Evolutionary conservation across 75 land plant species (phyloP).

Genomic region (Larix kaempferi): DNA sequence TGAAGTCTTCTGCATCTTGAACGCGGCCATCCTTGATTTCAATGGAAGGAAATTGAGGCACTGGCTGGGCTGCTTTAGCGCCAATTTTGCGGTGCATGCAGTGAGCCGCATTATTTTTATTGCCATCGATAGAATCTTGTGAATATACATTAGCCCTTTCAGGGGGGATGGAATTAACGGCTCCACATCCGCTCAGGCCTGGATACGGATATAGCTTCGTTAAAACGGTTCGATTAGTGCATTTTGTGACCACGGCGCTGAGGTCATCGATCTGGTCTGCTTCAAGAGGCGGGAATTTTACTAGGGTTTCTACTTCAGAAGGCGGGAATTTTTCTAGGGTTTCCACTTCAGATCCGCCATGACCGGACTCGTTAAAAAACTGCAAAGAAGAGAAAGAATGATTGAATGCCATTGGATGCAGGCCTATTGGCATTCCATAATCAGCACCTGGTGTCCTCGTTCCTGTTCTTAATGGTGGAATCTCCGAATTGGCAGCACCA

Average conservation of each 20-base stretch:
- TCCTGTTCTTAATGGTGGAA: no score
- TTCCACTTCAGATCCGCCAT: not conserved
- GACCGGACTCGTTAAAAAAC: not conserved
- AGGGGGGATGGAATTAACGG: not conserved
- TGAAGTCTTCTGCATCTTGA: not conserved
- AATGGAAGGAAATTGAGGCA: not conserved
- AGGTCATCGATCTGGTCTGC: not conserved
- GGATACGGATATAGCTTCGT: no score
- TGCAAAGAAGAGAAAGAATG: not conserved
- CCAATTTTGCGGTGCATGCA: no score
- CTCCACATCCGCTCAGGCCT: no score
- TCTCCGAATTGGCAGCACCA: no score
- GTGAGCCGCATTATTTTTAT: not conserved
- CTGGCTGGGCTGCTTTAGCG: no score
- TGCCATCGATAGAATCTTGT: not conserved
- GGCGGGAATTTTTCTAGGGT: not conserved
- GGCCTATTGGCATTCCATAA: no score
- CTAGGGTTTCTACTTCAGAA: not conserved
- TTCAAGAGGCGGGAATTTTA: not conserved
- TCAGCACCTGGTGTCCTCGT: no score
- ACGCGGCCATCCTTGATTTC: not conserved
- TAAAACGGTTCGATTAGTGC: not conserved
- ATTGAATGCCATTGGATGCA: not conserved
- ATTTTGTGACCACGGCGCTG: not conserved
- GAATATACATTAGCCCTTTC: not conserved